Base-by-base conservation (phyloP, 83 land plant genomes). In the Diphasiastrum complanatum region DNA sequence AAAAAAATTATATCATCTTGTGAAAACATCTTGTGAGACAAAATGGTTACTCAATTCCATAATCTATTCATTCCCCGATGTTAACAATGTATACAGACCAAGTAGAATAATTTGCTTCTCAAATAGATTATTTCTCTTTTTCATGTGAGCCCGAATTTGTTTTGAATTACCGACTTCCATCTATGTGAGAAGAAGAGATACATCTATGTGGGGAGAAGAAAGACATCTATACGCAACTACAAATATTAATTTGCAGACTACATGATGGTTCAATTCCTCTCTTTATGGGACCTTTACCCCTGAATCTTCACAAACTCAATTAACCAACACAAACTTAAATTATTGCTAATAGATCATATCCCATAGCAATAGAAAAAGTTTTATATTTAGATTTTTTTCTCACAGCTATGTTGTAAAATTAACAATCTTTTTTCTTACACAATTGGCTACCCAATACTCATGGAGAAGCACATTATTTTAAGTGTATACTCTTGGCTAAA, bases 371-470 rank as follows among this genome's bases (percentile, higher is more conserved):
- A 25, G 55, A 51, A 51, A 4, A 27, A 51, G 32, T 51, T 6
- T 18, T 51, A 2, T 51, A 51, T 14, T 14, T 25, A 12, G 28
- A 33, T 2, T 51, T 51, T 33, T 25, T 51, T 5, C 32, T 51
- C 4, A 10, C 51, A 4, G n/a, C n/a, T 48, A 48, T 16, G 16
- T 23, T 5, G 20, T 48, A 10, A 48, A 48, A 48, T 19, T 48
- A 48, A 5, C 51, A 48, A 48, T 51, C 55, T 12, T 51, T 51
- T 33, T 33, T 23, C 30, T 51, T 23, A n/a, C 25, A 51, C 24
- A 51, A 29, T 14, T 51, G 55, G 55, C 30, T 51, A 23, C 55
- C 55, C 14, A 51, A 51, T 51, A 51, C 55, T 51, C 55, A 51
- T 25, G 55, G 55, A 23, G 55, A 51, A 23, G 55, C 55, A 19